These are phyloP conservation scores for Gynochthodes officinalis DNA, from an alignment of 257 asterid species.

Conservation along the genomic window DNA sequence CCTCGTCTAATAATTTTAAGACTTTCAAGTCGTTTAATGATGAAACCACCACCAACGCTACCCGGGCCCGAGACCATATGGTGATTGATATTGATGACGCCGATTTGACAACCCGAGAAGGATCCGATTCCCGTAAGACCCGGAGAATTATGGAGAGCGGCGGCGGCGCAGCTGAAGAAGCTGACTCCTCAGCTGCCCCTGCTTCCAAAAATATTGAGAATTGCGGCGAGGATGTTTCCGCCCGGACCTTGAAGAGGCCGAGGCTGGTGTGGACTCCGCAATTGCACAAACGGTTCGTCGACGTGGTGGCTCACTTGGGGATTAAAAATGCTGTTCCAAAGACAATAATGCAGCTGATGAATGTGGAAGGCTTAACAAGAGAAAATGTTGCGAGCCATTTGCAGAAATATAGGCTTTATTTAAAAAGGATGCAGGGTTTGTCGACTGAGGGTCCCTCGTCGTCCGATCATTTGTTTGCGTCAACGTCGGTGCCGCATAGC, in stretches of 20 bases:
- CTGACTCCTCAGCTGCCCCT: constrained; percentile 28
- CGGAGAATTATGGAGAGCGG: constrained; percentile 35
- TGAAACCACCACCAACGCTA: constrained; percentile 10
- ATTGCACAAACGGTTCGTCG: constrained; percentile 86
- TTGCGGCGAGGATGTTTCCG: constrained; percentile 48
- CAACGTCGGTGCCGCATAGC: constrained; percentile 74
- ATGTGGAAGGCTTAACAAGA: constrained; percentile 86
- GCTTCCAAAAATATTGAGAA: constrained; percentile 32
- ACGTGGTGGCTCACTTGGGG: constrained; percentile 83
- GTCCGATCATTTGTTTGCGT: constrained; percentile 74
- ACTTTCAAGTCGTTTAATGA: constrained; percentile 36
- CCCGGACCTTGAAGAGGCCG: constrained; percentile 66
- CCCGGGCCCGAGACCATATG: constrained; percentile 19
- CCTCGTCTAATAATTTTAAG: constrained; percentile 25
- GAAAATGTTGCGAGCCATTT: constrained; percentile 93
- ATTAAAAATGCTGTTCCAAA: constrained; percentile 82
- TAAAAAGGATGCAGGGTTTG: constrained; percentile 78
- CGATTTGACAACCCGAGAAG: constrained; percentile 47
- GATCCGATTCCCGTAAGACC: constrained; percentile 55
- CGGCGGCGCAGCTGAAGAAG: constrained; percentile 30
- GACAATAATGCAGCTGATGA: constrained; percentile 93
- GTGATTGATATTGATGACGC: constrained; percentile 33
- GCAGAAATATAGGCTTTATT: constrained; percentile 79
- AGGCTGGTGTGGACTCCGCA: constrained; percentile 97
- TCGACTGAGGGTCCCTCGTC: constrained; percentile 64